Conservation (phyloP, 345 rosid genomes). For the Dovyalis caffra region DNA sequence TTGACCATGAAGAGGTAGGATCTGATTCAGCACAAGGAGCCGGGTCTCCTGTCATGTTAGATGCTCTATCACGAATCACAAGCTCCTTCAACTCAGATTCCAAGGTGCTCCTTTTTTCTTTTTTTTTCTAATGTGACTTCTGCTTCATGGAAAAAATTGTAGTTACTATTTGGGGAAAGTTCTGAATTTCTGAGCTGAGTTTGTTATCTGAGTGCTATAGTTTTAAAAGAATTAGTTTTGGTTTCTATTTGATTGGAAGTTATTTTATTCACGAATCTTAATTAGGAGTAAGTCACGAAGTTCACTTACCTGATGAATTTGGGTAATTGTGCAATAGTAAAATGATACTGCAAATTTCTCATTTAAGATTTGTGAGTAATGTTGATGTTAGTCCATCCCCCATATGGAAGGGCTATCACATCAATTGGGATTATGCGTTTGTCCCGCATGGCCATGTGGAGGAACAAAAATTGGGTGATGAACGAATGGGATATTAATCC, state of each 20-base stretch:
- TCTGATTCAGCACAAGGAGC: constrained; percentile 97
- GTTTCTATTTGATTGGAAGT: not conserved
- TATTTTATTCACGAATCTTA: not conserved
- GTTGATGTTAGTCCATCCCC: not conserved
- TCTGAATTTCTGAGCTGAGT: not conserved
- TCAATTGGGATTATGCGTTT: not conserved
- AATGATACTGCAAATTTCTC: not conserved
- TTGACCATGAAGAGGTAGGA: constrained; percentile 98
- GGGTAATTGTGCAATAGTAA: not conserved
- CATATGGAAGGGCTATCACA: not conserved
- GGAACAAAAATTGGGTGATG: not conserved
- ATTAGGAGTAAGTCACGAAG: not conserved
- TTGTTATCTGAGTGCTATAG: not conserved
- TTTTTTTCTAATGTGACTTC: constrained; percentile 8
- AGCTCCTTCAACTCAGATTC: constrained; percentile 65
- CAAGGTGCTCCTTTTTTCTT: constrained; percentile 42
- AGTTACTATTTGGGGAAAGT: not conserved
- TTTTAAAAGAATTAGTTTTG: not conserved
- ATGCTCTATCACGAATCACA: constrained; percentile 84
- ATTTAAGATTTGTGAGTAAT: not conserved
- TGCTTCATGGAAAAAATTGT: not conserved
- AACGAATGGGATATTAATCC: not conserved
- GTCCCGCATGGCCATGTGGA: not conserved
- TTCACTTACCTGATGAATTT: not conserved
- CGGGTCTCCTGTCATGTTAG: constrained; percentile 94